A percentile compares a stretch with the other conserved stretches of the same genome.
phyloP scores from a whole-genome alignment of 2,329 filamentous ascomycete species.

The Scopulariopsis brevicaulis region DNA sequence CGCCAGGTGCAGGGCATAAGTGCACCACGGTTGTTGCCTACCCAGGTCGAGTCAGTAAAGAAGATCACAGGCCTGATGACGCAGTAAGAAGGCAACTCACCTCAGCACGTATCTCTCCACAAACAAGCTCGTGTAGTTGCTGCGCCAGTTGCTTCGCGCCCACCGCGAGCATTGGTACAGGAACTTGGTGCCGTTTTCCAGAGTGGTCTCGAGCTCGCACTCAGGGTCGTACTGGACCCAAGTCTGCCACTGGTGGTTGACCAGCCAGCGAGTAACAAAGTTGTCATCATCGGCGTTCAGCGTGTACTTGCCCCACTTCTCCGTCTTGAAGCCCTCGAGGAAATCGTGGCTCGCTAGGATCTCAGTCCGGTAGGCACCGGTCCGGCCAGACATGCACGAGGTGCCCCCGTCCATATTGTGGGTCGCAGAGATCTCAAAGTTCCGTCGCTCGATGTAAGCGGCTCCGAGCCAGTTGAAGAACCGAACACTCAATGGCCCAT shows the following conservation, averaged over 20 bases:
- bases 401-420: conserved; percentile 91
- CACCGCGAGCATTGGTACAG: conserved; percentile 88
- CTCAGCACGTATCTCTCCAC: conserved; percentile 74
- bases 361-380: conserved; percentile 80
- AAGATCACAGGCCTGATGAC: not conserved
- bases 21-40: conserved; percentile 86
- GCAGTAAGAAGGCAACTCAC: conserved; percentile 50
- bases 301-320: conserved; percentile 80
- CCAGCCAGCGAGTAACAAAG: conserved; percentile 93
- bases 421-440: conserved; percentile 94
- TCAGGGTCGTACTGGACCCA: conserved; percentile 90
- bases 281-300: conserved; percentile 97
- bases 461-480: conserved; percentile 86
- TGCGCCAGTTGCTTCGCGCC: conserved; percentile 96
- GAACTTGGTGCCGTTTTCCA: conserved; percentile 82
- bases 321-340: conserved; percentile 79
- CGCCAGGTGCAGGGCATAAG: conserved; percentile 84
- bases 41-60: conserved; percentile 2
- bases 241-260: conserved; percentile 84
- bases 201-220: conserved; percentile 83
- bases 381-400: conserved; percentile 93
- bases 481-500: conserved; percentile 44
- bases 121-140: conserved; percentile 84
- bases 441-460: conserved; percentile 84
- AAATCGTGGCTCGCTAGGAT: conserved; percentile 82